phyloP scores from a whole-genome alignment of 176 grass and related monocot species.

The Oryza punctata region DNA sequence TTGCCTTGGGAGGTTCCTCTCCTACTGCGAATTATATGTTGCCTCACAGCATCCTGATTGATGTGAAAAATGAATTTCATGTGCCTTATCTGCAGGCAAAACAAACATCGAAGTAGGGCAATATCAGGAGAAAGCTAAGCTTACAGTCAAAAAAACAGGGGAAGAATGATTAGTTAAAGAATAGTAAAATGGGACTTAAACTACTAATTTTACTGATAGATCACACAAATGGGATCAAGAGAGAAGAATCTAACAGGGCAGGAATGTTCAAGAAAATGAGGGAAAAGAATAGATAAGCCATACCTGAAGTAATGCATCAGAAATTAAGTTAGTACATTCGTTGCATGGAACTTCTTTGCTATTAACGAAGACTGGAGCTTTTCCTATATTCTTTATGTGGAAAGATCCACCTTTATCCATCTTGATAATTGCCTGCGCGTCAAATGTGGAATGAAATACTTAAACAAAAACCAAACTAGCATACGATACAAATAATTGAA shows the following conservation, averaged over 20 bases:
- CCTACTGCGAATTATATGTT: not conserved
- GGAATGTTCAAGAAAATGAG: not conserved
- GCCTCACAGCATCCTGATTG: conserved; percentile 39
- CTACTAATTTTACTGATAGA: not conserved
- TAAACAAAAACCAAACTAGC: not conserved
- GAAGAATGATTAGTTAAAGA: conserved; percentile 27
- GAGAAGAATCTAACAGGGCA: not conserved
- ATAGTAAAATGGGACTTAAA: not conserved
- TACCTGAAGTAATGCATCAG: conserved; percentile 78
- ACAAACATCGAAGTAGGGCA: not conserved
- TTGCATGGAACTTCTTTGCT: conserved; percentile 70
- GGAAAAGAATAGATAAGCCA: conserved; percentile 15
- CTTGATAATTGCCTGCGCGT: conserved; percentile 63
- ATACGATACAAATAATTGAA: not conserved
- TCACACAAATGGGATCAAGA: not conserved
- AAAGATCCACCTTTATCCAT: conserved; percentile 69
- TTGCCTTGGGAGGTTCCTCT: conserved; percentile 19
- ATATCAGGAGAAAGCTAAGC: not conserved
- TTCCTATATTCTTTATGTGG: conserved; percentile 69
- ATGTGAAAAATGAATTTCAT: conserved; percentile 65
- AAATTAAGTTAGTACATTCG: conserved; percentile 58
- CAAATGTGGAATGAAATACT: conserved; percentile 24
- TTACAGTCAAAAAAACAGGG: conserved; percentile 1
- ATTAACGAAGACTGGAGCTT: conserved; percentile 71
- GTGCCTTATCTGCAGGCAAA: conserved; percentile 50